Conservation (phyloP, 768 basidiomycete genomes). For the Podaxis sp. region DNA sequence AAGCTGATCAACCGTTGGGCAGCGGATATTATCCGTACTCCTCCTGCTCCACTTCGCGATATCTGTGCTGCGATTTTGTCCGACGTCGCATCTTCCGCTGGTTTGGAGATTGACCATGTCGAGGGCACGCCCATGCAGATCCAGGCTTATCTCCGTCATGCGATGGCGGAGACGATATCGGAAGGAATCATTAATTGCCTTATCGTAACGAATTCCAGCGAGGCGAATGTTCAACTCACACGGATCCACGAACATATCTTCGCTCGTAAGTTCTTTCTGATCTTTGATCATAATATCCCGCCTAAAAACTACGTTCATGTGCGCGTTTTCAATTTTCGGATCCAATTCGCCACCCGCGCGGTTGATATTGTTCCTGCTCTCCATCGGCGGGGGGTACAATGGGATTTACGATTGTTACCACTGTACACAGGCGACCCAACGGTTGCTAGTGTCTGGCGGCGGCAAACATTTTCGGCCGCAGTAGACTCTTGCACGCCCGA, state of each 20-base stretch:
- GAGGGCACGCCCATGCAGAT: constrained; percentile 65
- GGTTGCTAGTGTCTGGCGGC: constrained; percentile 87
- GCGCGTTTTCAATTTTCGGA: neutral
- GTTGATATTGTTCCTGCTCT: neutral
- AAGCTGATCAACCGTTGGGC: constrained; percentile 87
- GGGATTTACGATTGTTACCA: neutral
- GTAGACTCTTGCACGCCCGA: constrained; percentile 74
- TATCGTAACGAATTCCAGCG: constrained; percentile 81
- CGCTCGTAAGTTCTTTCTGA: constrained; percentile 52
- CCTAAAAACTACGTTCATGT: neutral
- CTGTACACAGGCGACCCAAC: constrained; percentile 66
- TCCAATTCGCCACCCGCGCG: neutral
- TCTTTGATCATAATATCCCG: neutral
- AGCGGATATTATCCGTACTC: constrained; percentile 63
- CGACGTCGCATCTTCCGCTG: constrained; percentile 47
- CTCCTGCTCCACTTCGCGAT: constrained; percentile 49
- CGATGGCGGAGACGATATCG: constrained; percentile 72
- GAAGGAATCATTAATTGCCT: constrained; percentile 84
- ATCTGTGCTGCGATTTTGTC: constrained; percentile 57
- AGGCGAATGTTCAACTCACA: constrained; percentile 81
- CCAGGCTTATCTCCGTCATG: constrained; percentile 79
- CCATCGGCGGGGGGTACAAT: neutral
- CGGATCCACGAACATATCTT: constrained; percentile 89
- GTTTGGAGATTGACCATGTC: constrained; percentile 42
- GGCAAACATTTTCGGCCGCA: constrained; percentile 86